Conservation (phyloP, 2,329 filamentous ascomycete species). For the Metarhizium guizhouense region DNA sequence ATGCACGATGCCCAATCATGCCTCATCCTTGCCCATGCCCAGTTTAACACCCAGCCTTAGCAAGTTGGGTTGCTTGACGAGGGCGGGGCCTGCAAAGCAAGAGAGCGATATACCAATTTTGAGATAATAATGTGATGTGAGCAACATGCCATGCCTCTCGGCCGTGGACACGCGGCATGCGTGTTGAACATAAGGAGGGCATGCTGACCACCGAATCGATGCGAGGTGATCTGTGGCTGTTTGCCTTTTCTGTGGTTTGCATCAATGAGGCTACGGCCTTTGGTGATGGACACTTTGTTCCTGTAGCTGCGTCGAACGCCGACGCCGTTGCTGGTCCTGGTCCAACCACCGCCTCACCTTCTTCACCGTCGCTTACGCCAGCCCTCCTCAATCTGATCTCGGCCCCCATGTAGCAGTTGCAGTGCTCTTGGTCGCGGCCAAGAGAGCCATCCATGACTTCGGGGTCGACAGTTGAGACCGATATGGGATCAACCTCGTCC, state of each 20-base stretch:
- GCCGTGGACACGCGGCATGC: neutral
- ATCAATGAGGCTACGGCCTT: neutral
- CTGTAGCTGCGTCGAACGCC: too few species aligned
- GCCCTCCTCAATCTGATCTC: neutral
- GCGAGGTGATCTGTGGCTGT: neutral
- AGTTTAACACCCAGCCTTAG: neutral
- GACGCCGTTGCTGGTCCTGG: neutral
- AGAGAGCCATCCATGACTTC: neutral
- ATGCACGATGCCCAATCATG: neutral
- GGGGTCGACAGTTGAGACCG: neutral
- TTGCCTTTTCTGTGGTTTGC: neutral
- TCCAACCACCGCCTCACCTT: neutral
- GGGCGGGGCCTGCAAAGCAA: neutral
- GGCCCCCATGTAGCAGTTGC: neutral
- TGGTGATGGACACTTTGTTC: neutral
- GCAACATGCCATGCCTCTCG: neutral
- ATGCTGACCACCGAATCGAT: neutral
- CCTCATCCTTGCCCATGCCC: neutral
- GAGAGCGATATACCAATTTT: neutral
- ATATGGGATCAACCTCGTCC: neutral
- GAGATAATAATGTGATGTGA: neutral
- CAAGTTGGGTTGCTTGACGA: neutral
- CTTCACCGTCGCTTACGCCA: neutral
- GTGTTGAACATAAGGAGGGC: slow-evolving; percentile 4
- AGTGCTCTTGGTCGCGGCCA: neutral